These are phyloP conservation scores for Hura crepitans DNA, from an alignment of 441 rosid genomes.

Conservation along the genomic window DNA sequence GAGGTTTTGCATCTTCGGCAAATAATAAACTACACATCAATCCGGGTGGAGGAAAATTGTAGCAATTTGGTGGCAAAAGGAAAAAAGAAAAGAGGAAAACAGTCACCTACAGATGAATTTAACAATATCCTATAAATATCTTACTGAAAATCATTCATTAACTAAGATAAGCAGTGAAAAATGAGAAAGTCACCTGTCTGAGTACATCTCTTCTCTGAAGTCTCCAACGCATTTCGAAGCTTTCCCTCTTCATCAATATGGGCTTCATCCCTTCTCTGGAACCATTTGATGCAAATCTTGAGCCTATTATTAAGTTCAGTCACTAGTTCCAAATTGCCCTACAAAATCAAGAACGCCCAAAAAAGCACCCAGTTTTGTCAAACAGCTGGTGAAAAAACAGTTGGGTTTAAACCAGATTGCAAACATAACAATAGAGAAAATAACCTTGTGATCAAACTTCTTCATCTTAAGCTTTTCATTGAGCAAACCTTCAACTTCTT, in stretches of 20 bases:
- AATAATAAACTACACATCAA: background rate
- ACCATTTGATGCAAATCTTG: constrained; percentile 79
- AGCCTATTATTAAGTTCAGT: constrained; percentile 59
- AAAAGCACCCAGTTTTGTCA: background rate
- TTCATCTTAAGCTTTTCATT: constrained; percentile 65
- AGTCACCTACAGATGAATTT: background rate
- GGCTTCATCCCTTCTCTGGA: constrained; percentile 55
- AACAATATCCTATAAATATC: background rate
- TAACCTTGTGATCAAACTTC: constrained; percentile 80
- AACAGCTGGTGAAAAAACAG: background rate
- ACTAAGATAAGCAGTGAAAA: background rate
- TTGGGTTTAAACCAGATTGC: background rate
- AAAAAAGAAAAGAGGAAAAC: background rate
- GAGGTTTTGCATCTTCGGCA: background rate
- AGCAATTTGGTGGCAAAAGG: background rate
- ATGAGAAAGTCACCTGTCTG: constrained; percentile 45
- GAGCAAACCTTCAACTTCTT: constrained; percentile 68
- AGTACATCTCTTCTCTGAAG: constrained; percentile 48
- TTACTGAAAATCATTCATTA: background rate
- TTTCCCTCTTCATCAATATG: constrained; percentile 55
- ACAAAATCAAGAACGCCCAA: constrained; percentile 9
- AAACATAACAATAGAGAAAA: background rate
- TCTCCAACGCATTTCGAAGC: constrained; percentile 54
- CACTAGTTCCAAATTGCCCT: constrained; percentile 67
- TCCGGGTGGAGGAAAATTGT: background rate